phyloP scores from a whole-genome alignment of 192 early-diverging fungal species.

The Podochytrium sp. region DNA sequence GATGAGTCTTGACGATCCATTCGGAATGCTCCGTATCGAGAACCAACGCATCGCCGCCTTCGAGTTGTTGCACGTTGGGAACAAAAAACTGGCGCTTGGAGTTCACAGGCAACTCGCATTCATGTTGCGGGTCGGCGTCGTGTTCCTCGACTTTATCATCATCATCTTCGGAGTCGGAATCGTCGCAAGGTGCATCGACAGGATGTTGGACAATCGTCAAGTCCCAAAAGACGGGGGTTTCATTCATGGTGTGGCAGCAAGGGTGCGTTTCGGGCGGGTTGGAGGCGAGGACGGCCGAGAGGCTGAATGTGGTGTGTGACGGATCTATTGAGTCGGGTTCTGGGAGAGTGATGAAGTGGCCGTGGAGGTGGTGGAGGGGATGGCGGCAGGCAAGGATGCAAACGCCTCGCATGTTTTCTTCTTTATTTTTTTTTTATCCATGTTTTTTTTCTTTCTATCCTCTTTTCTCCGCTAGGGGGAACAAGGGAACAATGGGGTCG shows the following conservation, averaged over 20 bases:
- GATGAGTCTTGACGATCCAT: slow-evolving; percentile 6
- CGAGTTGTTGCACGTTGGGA: slow-evolving; percentile 13
- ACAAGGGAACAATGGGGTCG: no score
- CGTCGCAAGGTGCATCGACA: no score
- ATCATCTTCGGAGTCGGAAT: no score
- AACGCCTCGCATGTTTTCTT: neutral
- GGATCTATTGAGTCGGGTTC: neutral
- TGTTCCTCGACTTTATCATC: neutral
- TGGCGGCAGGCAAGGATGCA: neutral
- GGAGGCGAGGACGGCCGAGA: neutral
- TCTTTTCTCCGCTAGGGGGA: no score
- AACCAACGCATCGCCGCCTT: slow-evolving; percentile 8
- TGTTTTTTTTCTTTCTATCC: no score
- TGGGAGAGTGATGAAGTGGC: neutral
- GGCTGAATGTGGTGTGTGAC: neutral
- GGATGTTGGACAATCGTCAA: neutral
- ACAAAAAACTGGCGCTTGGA: neutral
- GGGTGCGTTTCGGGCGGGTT: slow-evolving; percentile 13
- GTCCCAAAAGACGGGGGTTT: slow-evolving; percentile 22
- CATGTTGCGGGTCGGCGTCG: neutral
- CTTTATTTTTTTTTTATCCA: no score
- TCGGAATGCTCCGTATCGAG: slow-evolving; percentile 27
- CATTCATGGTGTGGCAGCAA: slow-evolving; percentile 2
- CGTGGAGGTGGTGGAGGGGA: neutral
- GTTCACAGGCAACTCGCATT: no score